Evolutionary conservation across 345 rosid genomes (phyloP).

Genomic region (Hypericum androsaemum): DNA sequence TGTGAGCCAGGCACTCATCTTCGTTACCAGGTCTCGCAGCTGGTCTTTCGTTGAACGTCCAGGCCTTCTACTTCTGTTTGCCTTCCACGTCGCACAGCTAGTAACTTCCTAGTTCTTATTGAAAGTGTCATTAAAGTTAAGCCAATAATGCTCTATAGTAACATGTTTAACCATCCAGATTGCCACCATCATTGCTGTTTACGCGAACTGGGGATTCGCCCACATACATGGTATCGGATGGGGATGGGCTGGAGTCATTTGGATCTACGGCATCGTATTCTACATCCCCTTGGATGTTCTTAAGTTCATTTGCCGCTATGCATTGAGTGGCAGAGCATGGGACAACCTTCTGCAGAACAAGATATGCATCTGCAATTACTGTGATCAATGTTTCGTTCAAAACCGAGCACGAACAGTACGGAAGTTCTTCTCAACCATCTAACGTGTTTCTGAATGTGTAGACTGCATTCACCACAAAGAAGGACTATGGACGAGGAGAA

Average conservation of each 20-base stretch:
- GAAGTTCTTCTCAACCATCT: neutral
- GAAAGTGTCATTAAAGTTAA: neutral
- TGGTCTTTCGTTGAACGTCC: constrained; percentile 91
- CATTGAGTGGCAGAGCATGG: constrained; percentile 83
- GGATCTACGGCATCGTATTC: constrained; percentile 69
- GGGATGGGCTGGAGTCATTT: constrained; percentile 95
- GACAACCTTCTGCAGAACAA: constrained; percentile 42
- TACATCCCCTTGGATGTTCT: constrained; percentile 73
- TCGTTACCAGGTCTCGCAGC: constrained; percentile 89
- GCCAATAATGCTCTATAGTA: neutral
- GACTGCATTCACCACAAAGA: constrained; percentile 93
- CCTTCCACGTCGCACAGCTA: constrained; percentile 68
- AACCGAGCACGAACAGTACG: neutral
- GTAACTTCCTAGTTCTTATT: constrained; percentile 24
- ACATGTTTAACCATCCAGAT: constrained; percentile 21
- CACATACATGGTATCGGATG: constrained; percentile 62
- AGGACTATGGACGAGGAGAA: constrained; percentile 72
- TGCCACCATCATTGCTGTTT: constrained; percentile 76
- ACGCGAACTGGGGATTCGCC: constrained; percentile 67
- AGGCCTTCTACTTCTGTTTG: constrained; percentile 51
- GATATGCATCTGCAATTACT: no score
- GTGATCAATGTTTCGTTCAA: no score
- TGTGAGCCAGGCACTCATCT: constrained; percentile 89
- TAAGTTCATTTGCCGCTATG: constrained; percentile 58
- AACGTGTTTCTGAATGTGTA: constrained; percentile 11